phyloP scores from a whole-genome alignment of 805 yeast genomes.

The Candida parachauliodes region DNA sequence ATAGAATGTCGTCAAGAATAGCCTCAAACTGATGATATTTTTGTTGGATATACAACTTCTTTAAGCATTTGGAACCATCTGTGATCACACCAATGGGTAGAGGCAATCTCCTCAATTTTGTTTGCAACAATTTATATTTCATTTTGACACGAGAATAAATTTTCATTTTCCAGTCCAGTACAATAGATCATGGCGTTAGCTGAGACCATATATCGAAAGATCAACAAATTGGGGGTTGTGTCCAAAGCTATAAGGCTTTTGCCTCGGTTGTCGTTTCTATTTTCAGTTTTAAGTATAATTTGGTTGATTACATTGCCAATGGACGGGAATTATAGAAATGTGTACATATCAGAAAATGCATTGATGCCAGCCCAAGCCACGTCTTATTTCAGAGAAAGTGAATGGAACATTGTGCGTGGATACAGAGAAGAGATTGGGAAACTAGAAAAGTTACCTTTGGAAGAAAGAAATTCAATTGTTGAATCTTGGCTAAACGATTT shows the following conservation, averaged over 20 bases:
- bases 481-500: constrained; percentile 61
- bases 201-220: constrained; percentile 34
- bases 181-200: constrained; percentile 42
- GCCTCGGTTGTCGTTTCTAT: constrained; percentile 31
- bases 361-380: constrained; percentile 95
- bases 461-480: constrained; percentile 44
- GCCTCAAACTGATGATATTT: background rate
- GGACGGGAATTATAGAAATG: constrained; percentile 76
- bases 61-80: constrained; percentile 1
- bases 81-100: constrained; percentile 2
- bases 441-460: constrained; percentile 27
- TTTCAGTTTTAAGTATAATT: constrained; percentile 30
- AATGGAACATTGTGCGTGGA: constrained; percentile 90
- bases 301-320: constrained; percentile 65
- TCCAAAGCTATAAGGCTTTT: constrained; percentile 32
- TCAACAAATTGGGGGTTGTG: constrained; percentile 37
- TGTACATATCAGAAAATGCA: constrained; percentile 94
- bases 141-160: background rate
- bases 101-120: constrained; percentile 7
- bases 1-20: constrained; percentile 23
- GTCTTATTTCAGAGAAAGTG: constrained; percentile 87
- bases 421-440: constrained; percentile 58
- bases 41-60: background rate
- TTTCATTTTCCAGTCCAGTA: background rate
- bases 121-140: constrained; percentile 5